Percentiles rank a stretch among this genome's conserved stretches.
Evolutionary conservation across 1,284 basidiomycete species (phyloP).

Genomic region (Coniophora puteana): DNA sequence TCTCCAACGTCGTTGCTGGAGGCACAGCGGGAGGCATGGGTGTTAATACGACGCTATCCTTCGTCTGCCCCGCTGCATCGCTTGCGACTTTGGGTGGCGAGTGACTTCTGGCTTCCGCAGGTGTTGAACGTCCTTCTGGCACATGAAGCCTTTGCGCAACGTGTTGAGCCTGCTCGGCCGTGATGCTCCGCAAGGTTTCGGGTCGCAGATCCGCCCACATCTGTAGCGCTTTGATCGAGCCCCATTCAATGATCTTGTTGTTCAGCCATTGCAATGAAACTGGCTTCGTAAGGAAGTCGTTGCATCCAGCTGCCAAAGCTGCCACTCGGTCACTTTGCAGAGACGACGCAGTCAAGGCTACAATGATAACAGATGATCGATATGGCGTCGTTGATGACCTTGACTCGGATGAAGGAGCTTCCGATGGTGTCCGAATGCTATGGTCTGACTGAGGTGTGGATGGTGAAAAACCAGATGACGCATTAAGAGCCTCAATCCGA

Average conservation of each 20-base stretch:
- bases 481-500: conserved; percentile 71
- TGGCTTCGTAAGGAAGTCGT: conserved; percentile 98
- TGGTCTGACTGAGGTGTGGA: conserved; percentile 60
- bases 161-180: conserved; percentile 60
- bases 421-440: conserved; percentile 46
- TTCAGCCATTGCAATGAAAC: conserved; percentile 95
- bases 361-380: conserved; percentile 95
- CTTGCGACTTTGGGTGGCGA: too few relatives aligned
- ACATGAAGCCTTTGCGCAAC: conserved; percentile 69
- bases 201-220: conserved; percentile 83
- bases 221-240: conserved; percentile 81
- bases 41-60: too few relatives aligned
- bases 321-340: conserved; percentile 91
- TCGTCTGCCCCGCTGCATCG: too few relatives aligned
- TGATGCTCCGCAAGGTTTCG: conserved; percentile 49
- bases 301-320: conserved; percentile 96
- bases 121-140: conserved; percentile 48
- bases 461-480: conserved; percentile 72
- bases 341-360: conserved; percentile 94
- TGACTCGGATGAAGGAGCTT: conserved; percentile 39
- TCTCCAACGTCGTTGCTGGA: too few relatives aligned
- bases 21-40: conserved; percentile 7
- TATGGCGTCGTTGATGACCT: conserved; percentile 62
- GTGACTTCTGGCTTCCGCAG: too few relatives aligned
- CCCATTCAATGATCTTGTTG: conserved; percentile 99